Evolutionary conservation across 2,329 filamentous ascomycete species (phyloP).

Genomic region (Akanthomyces uredinophilus): DNA sequence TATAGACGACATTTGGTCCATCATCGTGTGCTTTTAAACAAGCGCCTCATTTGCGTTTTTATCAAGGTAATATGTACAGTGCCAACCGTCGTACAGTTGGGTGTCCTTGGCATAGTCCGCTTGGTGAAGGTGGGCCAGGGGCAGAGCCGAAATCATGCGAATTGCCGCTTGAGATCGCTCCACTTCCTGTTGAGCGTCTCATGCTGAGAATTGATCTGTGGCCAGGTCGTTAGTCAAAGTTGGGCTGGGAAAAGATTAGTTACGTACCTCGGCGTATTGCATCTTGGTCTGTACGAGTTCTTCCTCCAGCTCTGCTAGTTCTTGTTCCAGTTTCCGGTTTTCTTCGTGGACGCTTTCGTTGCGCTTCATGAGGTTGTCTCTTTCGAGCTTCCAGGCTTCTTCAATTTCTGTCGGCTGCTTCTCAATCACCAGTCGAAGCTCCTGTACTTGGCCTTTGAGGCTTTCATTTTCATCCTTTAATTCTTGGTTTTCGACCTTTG

Average conservation of each 20-base stretch:
- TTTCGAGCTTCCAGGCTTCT: slow-evolving; percentile 71
- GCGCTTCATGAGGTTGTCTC: slow-evolving; percentile 85
- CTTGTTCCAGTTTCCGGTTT: slow-evolving; percentile 82
- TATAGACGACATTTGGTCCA: background rate
- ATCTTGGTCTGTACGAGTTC: slow-evolving; percentile 91
- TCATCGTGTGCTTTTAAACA: background rate
- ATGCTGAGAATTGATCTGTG: slow-evolving; percentile 64
- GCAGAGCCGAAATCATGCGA: slow-evolving; percentile 32
- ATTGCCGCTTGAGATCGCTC: slow-evolving; percentile 64
- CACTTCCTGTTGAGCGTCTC: slow-evolving; percentile 72
- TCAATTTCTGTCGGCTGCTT: slow-evolving; percentile 88
- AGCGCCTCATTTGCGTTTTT: background rate
- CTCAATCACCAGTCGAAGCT: slow-evolving; percentile 81
- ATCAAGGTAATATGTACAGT: slow-evolving; percentile 10
- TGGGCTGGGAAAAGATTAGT: background rate
- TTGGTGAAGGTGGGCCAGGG: background rate
- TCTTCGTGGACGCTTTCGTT: slow-evolving; percentile 93
- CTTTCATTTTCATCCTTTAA: slow-evolving; percentile 86
- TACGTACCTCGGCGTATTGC: slow-evolving; percentile 84
- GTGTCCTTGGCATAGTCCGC: background rate
- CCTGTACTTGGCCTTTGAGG: slow-evolving; percentile 75
- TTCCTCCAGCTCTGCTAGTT: slow-evolving; percentile 86
- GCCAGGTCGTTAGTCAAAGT: background rate
- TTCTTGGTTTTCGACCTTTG: slow-evolving; percentile 90
- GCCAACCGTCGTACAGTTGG: slow-evolving; percentile 1